Evolutionary conservation across 495 filamentous ascomycete genomes (phyloP).

Genomic region (Penicillium soppii): DNA sequence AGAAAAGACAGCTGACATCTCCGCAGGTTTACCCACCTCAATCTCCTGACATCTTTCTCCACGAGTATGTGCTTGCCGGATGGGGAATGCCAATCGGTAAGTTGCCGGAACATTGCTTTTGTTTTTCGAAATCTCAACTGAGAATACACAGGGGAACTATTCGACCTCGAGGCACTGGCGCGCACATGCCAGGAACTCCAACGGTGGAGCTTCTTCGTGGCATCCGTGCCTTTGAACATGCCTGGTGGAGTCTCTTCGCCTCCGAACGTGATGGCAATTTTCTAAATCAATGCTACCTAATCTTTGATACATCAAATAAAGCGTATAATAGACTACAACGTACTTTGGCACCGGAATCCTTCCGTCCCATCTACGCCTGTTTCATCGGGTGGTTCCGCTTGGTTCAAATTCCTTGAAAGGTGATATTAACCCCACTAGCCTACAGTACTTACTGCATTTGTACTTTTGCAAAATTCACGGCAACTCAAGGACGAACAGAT

Average conservation of each 20-base stretch:
- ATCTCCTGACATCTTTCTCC: slow-evolving; percentile 37
- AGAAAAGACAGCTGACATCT: slow-evolving; percentile 5
- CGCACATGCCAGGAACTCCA: slow-evolving; percentile 39
- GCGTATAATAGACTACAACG: no score
- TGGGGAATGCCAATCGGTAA: slow-evolving; percentile 59
- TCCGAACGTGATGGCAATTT: slow-evolving; percentile 49
- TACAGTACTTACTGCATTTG: no score
- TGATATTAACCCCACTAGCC: not conserved
- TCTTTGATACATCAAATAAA: no score
- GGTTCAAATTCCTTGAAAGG: not conserved
- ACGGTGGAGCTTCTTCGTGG: slow-evolving; percentile 56
- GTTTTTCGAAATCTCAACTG: not conserved
- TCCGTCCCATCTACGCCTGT: slow-evolving; percentile 5
- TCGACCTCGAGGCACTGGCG: slow-evolving; percentile 52
- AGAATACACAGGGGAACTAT: slow-evolving; percentile 45
- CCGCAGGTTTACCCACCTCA: slow-evolving; percentile 34
- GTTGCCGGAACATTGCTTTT: not conserved
- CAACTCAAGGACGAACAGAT: not conserved
- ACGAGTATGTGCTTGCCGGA: slow-evolving; percentile 53
- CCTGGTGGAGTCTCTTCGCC: slow-evolving; percentile 51
- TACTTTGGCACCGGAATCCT: not conserved
- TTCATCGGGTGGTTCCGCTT: not conserved
- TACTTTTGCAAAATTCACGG: not conserved
- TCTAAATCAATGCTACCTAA: slow-evolving; percentile 30
- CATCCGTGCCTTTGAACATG: slow-evolving; percentile 53